These are phyloP conservation scores for Neofusicoccum laricinum DNA, from an alignment of 2,329 filamentous ascomycete species.

Conservation along the genomic window DNA sequence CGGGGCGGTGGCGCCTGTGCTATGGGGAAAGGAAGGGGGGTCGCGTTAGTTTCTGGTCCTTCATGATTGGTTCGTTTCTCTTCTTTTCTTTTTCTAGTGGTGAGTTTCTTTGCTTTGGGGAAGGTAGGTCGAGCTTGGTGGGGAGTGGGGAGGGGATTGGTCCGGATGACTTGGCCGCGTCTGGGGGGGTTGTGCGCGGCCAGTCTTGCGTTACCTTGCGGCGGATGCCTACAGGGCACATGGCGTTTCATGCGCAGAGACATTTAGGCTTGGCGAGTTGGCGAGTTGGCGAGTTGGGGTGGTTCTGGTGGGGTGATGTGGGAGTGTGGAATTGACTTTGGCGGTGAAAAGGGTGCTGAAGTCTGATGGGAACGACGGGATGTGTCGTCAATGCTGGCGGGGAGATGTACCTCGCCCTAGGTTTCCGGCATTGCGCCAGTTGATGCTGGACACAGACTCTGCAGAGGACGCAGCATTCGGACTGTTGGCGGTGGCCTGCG, in stretches of 20 bases:
- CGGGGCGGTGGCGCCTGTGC: slow-evolving; percentile 72
- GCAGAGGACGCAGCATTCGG: not conserved
- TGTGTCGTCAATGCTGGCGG: not conserved
- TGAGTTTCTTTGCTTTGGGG: not conserved
- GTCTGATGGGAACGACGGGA: not conserved
- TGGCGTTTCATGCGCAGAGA: too few relatives aligned
- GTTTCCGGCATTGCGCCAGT: slow-evolving; percentile 17
- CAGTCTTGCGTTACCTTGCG: too few relatives aligned
- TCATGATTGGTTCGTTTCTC: not conserved
- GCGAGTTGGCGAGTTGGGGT: too few relatives aligned
- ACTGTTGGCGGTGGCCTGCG: slow-evolving; percentile 5
- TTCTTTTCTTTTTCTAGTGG: not conserved
- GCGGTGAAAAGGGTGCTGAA: not conserved
- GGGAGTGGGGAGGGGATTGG: too few relatives aligned
- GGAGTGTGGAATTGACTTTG: too few relatives aligned
- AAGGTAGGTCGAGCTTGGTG: too few relatives aligned
- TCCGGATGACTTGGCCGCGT: too few relatives aligned
- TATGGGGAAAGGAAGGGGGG: not conserved
- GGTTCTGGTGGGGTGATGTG: too few relatives aligned
- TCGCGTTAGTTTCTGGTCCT: too few relatives aligned
- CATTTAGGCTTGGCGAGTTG: too few relatives aligned
- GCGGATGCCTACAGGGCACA: too few relatives aligned
- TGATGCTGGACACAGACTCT: not conserved
- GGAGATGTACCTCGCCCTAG: slow-evolving; percentile 17
- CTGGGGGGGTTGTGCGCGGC: too few relatives aligned